Evolutionary conservation across 2,329 filamentous ascomycete genomes (phyloP).

Genomic region (Sphaerulina vaccinii): DNA sequence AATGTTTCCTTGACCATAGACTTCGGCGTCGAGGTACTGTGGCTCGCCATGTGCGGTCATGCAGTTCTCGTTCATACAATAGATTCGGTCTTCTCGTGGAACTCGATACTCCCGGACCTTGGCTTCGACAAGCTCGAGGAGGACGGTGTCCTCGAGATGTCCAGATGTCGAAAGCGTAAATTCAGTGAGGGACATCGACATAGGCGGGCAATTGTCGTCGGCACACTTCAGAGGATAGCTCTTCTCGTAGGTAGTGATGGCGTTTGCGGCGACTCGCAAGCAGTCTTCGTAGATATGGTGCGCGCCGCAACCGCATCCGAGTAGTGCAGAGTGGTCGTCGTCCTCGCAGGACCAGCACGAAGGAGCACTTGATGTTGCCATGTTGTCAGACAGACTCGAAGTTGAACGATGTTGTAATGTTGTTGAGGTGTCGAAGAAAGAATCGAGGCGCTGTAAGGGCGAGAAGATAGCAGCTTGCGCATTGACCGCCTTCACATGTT

Average conservation of each 20-base stretch:
- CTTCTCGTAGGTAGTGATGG: not conserved
- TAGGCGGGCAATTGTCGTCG: not conserved
- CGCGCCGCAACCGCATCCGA: not conserved
- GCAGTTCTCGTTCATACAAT: not conserved
- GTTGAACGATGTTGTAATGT: too few relatives aligned
- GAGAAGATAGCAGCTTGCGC: too few relatives aligned
- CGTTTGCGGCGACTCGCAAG: not conserved
- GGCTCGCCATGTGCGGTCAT: not conserved
- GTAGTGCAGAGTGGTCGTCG: not conserved
- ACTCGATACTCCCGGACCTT: not conserved
- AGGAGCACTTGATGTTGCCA: not conserved
- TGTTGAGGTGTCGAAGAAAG: too few relatives aligned
- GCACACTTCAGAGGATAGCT: not conserved
- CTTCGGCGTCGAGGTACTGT: not conserved
- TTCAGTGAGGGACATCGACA: not conserved
- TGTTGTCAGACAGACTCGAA: too few relatives aligned
- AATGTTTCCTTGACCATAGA: not conserved
- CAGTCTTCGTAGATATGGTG: not conserved
- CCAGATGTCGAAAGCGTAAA: not conserved
- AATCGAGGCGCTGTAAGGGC: too few relatives aligned
- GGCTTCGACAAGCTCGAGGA: not conserved
- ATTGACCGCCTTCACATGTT: too few relatives aligned
- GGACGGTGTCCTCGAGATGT: not conserved
- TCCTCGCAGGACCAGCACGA: not conserved
- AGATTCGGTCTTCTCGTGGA: not conserved